phyloP scores from a whole-genome alignment of 108 stramenopile species.

The Poteriospumella lacustris region DNA sequence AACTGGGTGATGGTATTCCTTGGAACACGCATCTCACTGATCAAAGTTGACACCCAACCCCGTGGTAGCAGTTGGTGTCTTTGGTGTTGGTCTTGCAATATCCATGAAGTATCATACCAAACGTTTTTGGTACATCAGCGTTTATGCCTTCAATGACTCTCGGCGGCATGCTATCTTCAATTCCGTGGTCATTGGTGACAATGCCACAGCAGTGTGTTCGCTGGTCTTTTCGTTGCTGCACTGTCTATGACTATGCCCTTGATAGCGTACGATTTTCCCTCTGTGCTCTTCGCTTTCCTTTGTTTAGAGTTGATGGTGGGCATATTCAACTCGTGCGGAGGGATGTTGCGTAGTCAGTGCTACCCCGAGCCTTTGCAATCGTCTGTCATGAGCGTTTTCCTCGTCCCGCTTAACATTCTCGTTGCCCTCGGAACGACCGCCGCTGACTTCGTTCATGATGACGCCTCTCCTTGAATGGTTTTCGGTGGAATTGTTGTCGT shows the following conservation, averaged over 20 bases:
- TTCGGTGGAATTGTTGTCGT: no score
- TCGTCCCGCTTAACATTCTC: constrained; percentile 81
- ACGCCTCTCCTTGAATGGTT: neutral
- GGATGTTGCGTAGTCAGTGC: constrained; percentile 77
- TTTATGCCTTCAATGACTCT: constrained; percentile 91
- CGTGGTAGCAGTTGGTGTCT: no score
- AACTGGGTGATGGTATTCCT: no score
- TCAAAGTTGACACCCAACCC: no score
- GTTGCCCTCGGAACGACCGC: constrained; percentile 81
- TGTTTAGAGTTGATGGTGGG: constrained; percentile 80
- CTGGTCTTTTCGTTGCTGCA: constrained; percentile 66
- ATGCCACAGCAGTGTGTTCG: constrained; percentile 28
- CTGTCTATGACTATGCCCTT: constrained; percentile 76
- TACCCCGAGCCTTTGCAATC: constrained; percentile 85
- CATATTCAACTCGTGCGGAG: constrained; percentile 81
- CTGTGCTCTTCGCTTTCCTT: constrained; percentile 68
- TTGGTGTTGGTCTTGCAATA: no score
- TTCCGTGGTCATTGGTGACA: constrained; percentile 30
- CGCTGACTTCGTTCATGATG: constrained; percentile 50
- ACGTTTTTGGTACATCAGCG: constrained; percentile 81
- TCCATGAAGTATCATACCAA: no score
- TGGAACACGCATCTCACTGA: no score
- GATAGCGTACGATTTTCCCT: constrained; percentile 52
- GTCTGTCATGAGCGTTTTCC: constrained; percentile 82
- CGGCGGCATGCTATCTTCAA: constrained; percentile 73